Evolutionary conservation across 2,329 filamentous ascomycete species (phyloP), one percentile per base, ranked within the genome.

Genomic region (Colletotrichum higginsianum): DNA sequence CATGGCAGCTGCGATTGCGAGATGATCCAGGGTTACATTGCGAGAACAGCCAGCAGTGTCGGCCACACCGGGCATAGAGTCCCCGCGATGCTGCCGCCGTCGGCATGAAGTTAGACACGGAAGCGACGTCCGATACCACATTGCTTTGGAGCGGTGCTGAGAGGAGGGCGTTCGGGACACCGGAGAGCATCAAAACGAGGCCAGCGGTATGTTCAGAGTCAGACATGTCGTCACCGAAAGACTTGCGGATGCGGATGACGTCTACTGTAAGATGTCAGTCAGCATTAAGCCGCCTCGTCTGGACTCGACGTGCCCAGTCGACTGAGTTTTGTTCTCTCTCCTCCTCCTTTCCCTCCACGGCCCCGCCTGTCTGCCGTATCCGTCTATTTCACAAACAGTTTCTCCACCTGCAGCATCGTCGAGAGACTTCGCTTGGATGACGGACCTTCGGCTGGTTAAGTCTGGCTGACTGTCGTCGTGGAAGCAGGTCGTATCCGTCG

Each of bases 1-100:
- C 67, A 73, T 26, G 53, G 71, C 15, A 58, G 66, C 46, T 73
- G 71, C 38, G 55, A 67, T n/a, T 73, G 71, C 58, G 63, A 63
- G 1, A 50, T 73, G 23, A 73, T 73, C 4, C 62, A 71, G 18
- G 52, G 52, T 9, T 73, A 73, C 18, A 73, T 73, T 15, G 46
- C 67, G 18, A 67, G n/a, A 23, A 69, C 63, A 16, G 71, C 71
- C 21, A 64, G 23, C 35, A 35, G 21, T 12, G 44, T 70, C 13
- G 60, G 23, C 46, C 15, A 44, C 12, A 16, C 30, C 11, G 47
- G n/a, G 16, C 16, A 46, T 12, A 8, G 16, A 16, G 61, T 38
- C 18, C 9, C 53, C 21, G 13, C n/a, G 18, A 40, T 13, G 16
- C 16, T n/a, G 30, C 53, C 11, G 4, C 35, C 18, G 5, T 56